Evolutionary conservation across 163 green algal genomes (phyloP), one percentile per base, ranked within the genome.

Genomic region (Trebouxia gelatinosa): DNA sequence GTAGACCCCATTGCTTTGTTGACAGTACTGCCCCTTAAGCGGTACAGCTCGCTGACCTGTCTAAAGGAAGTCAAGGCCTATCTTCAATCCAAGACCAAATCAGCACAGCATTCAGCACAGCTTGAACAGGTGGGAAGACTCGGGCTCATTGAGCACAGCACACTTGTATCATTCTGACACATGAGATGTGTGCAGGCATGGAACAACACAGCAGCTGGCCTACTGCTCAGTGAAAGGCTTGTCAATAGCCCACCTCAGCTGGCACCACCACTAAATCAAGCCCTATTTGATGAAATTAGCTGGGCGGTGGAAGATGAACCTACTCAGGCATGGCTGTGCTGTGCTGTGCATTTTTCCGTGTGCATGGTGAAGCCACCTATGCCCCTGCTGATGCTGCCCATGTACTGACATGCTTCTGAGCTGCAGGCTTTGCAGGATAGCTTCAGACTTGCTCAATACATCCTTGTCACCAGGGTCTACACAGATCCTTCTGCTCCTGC

Each of bases 151-250:
- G 65, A 23, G 21, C 9, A 19, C 65, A n/a, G 65, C 21, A 21
- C 19, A 34, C 28, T 50, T 74, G 65, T 32, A 35, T 21, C 35
- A 1, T 32, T 29, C 57, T 66, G 48, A 59, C 48, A 59, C 26
- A 19, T 66, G 5, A 1, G 1, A 19, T 39, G 26, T 29, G 57
- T 78, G 48, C 19, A 67, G 70, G n/a, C 50, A 31, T 78, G 70
- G 50, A 21, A 37, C n/a, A 50, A 65, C 51, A 6, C 35, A 26
- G 21, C 50, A 40, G 51, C 74, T 62, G 80, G 65, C 16, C 81
- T 98, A 32, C 26, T 98, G 2, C 26, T 98, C 21, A 95, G 89
- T 66, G 95, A 98, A 83, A 86, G 95, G 0, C 78, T 98, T 31
- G 83, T 97, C 74, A 98, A 98, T 85, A 86, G 84, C 57, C 94